Percentiles rank a stretch among this genome's conserved stretches.
These are phyloP conservation scores for Aaosphaeria arxii DNA, from an alignment of 2,329 filamentous ascomycete genomes.

Conservation along the genomic window DNA sequence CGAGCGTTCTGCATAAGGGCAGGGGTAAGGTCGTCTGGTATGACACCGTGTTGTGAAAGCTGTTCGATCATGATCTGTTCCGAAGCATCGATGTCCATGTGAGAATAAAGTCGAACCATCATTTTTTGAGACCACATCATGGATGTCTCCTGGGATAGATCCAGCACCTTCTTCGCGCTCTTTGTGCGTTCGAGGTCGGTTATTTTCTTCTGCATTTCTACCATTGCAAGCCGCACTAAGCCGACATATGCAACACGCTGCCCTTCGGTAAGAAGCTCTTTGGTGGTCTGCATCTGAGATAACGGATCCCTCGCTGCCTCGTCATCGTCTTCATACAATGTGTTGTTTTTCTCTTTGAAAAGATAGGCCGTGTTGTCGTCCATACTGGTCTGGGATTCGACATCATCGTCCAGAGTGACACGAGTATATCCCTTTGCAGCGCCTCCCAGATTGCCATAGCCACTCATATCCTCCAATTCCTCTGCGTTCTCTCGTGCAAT, in stretches of 20 bases:
- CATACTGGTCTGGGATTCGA: conserved; percentile 88
- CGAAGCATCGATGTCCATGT: conserved; percentile 91
- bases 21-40: conserved; percentile 78
- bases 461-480: conserved; percentile 65
- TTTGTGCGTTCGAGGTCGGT: conserved; percentile 62
- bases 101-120: conserved; percentile 89
- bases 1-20: conserved; percentile 87
- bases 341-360: conserved; percentile 72
- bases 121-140: conserved; percentile 98
- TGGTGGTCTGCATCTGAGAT: conserved; percentile 91
- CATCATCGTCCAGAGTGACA: conserved; percentile 93
- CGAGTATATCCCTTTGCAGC: conserved; percentile 94
- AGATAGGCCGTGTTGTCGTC: conserved; percentile 96
- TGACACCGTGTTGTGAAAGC: conserved; percentile 84
- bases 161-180: conserved; percentile 68
- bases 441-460: conserved; percentile 76
- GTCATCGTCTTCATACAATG: conserved; percentile 62
- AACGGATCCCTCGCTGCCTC: conserved; percentile 76
- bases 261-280: conserved; percentile 89
- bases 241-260: conserved; percentile 97
- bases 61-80: conserved; percentile 99
- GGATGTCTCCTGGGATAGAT: conserved; percentile 70
- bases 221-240: conserved; percentile 76
- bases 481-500: conserved; percentile 76
- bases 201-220: conserved; percentile 69